Evolutionary conservation across 306 rosid species (phyloP), one percentile per base, ranked within the genome.

Genomic region (Albizia julibrissin): DNA sequence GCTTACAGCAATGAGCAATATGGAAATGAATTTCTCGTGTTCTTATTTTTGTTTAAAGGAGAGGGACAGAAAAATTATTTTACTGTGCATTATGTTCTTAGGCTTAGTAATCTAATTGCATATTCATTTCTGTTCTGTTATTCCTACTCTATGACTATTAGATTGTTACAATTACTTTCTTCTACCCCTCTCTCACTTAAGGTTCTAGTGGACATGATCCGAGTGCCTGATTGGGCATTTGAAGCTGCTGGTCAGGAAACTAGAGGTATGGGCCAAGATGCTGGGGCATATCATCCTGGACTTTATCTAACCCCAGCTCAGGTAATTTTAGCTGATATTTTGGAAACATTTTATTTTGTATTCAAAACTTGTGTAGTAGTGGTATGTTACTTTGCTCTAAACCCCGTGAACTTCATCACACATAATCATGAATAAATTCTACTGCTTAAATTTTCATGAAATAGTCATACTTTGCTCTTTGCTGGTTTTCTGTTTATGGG

Each of bases 201-300:
- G 99, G 88, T 95, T 81, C 71, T 95, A 78, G 92, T 95, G 85
- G 99, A 95, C 89, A 91, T 95, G 99, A 83, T 95, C 79, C 96
- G 98, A 49, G 99, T 95, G 78, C 99, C 99, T 64, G 99, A 93
- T 80, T 95, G 98, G 98, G 97, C 99, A 79, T 93, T 93, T 89
- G 99, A 95, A 88, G 97, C 97, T 73, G 99, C 99, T 3, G 98
- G 99, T 82, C 97, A 89, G 89, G 99, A 95, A 91, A 83, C 94
- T 50, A 91, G 99, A 79, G 90, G 92, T 73, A 91, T 93, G 98
- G 97, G 91, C 83, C 99, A 91, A 91, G 99, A 95, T 80, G 91
- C 98, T 81, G 94, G 91, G 70, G 84, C 94, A 52, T 95, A 90
- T 89, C 97, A 93, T 69, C 99, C 99, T 69, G 99, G 92, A 82